Base-by-base conservation (phyloP, 164 flowering plant species). In the Magnolia officinalis region DNA sequence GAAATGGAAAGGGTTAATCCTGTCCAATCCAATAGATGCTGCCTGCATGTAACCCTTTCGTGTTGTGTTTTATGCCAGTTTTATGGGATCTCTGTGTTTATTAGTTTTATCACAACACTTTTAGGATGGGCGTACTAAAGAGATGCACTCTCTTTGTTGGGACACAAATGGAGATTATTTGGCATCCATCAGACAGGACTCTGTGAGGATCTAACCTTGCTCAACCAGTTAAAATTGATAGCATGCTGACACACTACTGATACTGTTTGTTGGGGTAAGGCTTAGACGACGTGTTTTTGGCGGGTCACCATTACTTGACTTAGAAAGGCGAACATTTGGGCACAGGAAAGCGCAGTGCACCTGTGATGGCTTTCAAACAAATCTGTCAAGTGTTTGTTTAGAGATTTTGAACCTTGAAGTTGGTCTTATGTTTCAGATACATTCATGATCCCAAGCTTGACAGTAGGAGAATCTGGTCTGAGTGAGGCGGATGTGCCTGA, bases 181-280 rank as follows among this genome's bases (percentile, higher is more conserved):
- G 77, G 97, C 97, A 58, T 87, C 96, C 73, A 96, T 92, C n/a
- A 92, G 94, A 80, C 86, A 87, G 79, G 95, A 91, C 59, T 80
- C 80, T 63, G 93, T 91, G 67, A 92, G 88, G 77, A 85, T 94
- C 45, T 37, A 3, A 37, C 45, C 45, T 37, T 37, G 26, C 45
- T 2, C 45, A 37, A 37, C 45, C 45, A 37, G 45, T 37, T 37
- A 37, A 37, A 37, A 37, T 37, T 37, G 45, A 37, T 37, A 37
- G 45, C 45, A 37, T 37, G 45, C 45, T 37, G 4, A 37, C 45
- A 37, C 45, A 37, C 45, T 6, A 37, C 4, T 63, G 65, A 18
- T 63, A 18, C 65, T 21, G 19, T 0, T 16, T n/a, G 19, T n/a
- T 63, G 8, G 2, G 19, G n/a, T 16, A 16, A 63, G 20, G 18